phyloP scores from a whole-genome alignment of 805 yeast genomes.

The Starmerella khaoyaiensis region DNA sequence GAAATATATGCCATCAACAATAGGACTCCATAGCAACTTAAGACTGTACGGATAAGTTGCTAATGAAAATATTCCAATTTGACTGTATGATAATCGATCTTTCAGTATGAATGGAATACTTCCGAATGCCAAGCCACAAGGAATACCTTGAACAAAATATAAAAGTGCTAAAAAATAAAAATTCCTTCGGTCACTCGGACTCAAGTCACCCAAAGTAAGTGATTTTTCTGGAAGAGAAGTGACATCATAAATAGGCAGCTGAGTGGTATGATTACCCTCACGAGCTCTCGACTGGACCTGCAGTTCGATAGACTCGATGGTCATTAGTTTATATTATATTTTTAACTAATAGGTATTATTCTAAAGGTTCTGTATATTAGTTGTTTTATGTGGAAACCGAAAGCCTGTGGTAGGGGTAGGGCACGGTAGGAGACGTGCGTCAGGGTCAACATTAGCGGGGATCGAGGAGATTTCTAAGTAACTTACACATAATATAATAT shows the following conservation, averaged over 20 bases:
- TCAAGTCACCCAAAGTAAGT: slow-evolving; percentile 24
- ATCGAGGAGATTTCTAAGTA: no score
- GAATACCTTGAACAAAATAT: slow-evolving; percentile 88
- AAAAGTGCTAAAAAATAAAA: slow-evolving; percentile 59
- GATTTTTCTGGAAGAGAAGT: background rate
- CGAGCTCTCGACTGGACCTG: slow-evolving; percentile 9
- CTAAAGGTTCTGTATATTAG: no score
- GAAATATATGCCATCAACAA: slow-evolving; percentile 76
- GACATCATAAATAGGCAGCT: slow-evolving; percentile 5
- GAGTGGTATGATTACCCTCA: slow-evolving; percentile 5
- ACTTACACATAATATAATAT: no score
- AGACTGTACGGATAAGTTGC: slow-evolving; percentile 93
- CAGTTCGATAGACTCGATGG: slow-evolving; percentile 9
- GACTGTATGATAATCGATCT: slow-evolving; percentile 68
- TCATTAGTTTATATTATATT: no score
- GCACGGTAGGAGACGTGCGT: no score
- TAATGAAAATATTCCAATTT: slow-evolving; percentile 77
- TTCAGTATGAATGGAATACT: slow-evolving; percentile 82
- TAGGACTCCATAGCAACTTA: slow-evolving; percentile 88
- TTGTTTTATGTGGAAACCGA: no score
- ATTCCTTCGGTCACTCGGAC: slow-evolving; percentile 49
- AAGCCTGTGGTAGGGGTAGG: no score
- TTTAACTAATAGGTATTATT: no score
- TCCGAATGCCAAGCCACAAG: slow-evolving; percentile 92
- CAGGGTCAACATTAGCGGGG: no score